Percentiles rank a stretch among this genome's conserved stretches.
Evolutionary conservation across 176 grass and related monocot species (phyloP).

Genomic region (Pharus latifolius): DNA sequence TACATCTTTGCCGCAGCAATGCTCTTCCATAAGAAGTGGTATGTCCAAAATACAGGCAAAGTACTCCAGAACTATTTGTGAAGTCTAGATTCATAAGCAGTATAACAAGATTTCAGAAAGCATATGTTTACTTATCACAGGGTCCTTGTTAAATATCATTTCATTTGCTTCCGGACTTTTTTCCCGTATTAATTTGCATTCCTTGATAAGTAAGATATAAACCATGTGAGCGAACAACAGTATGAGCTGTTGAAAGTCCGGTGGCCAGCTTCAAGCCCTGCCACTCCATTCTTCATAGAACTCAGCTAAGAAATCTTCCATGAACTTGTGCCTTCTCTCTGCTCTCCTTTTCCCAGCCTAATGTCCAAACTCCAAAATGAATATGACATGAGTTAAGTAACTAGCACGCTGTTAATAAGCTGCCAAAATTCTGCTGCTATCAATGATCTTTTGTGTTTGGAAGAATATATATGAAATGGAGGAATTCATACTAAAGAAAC

Average conservation of each 20-base stretch:
- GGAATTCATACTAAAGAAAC: not conserved
- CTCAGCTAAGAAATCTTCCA: slow-evolving; percentile 75
- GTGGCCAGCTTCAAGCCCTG: slow-evolving; percentile 51
- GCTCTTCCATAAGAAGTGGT: not conserved
- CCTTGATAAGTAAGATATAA: not conserved
- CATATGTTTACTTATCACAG: no score
- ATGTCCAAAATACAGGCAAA: not conserved
- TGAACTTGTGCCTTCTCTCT: slow-evolving; percentile 72
- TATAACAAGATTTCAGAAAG: no score
- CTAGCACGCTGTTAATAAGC: not conserved
- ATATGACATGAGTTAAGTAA: no score
- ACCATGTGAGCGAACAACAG: not conserved
- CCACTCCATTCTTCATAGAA: slow-evolving; percentile 90
- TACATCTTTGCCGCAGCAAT: not conserved
- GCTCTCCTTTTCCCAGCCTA: slow-evolving; percentile 86
- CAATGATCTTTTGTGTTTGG: not conserved
- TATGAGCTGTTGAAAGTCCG: slow-evolving; percentile 15
- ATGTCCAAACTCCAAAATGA: not conserved
- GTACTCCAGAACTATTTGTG: no score
- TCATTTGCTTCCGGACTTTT: no score
- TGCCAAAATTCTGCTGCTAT: not conserved
- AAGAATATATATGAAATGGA: not conserved
- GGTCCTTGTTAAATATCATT: no score
- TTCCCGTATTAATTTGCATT: not conserved
- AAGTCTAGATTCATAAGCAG: no score